phyloP scores from a whole-genome alignment of 441 rosid species.

The Pelargonium citronellum region DNA sequence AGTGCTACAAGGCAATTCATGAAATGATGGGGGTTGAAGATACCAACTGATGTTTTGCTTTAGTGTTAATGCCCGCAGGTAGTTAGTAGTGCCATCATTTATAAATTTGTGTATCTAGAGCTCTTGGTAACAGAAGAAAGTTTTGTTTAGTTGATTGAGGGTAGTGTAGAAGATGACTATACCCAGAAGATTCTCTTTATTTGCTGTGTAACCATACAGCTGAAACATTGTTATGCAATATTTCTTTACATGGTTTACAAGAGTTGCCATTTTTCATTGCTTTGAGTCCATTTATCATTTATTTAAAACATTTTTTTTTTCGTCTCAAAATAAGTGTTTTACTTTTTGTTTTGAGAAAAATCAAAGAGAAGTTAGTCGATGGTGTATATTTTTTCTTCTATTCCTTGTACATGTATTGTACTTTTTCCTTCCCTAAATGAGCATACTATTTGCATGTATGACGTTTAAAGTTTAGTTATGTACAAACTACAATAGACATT shows the following conservation, averaged over 20 bases:
- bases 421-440: no score
- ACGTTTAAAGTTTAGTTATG: no score
- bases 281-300: no score
- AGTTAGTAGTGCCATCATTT: not conserved
- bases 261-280: not conserved
- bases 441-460: no score
- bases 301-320: no score
- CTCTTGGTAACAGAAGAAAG: not conserved
- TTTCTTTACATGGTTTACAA: not conserved
- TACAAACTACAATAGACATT: no score
- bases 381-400: no score
- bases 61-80: not conserved
- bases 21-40: conserved; percentile 22
- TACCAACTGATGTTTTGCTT: not conserved
- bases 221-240: not conserved
- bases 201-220: not conserved
- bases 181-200: not conserved
- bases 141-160: not conserved
- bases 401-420: no score
- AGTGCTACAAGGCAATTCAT: conserved; percentile 77
- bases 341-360: no score
- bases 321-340: no score
- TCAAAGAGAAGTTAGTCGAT: no score
- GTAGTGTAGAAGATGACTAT: not conserved
- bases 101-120: not conserved